Evolutionary conservation across 768 basidiomycete genomes (phyloP).

Genomic region (Boletus barrowsii): DNA sequence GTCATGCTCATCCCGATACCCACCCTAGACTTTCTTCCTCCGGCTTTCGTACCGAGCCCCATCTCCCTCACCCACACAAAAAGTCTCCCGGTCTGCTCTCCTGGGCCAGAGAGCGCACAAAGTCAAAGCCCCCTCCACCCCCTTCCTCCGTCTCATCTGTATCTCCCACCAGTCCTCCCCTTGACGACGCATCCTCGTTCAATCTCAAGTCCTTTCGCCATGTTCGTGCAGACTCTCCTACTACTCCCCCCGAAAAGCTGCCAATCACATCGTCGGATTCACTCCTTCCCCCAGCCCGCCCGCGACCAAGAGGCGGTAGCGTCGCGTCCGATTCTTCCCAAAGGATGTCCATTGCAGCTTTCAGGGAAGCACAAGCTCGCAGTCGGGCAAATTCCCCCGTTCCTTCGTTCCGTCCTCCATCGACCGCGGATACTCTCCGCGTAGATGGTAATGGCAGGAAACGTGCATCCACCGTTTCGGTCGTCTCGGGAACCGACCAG

Average conservation of each 20-base stretch:
- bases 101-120: constrained; percentile 38
- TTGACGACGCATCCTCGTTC: constrained; percentile 44
- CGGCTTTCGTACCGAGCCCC: constrained; percentile 9
- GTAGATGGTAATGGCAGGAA: constrained; percentile 22
- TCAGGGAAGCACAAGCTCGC: constrained; percentile 73
- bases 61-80: constrained; percentile 19
- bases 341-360: constrained; percentile 77
- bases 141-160: constrained; percentile 37
- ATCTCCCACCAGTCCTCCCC: constrained; percentile 19
- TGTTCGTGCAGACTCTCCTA: constrained; percentile 47
- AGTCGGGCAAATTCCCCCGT: constrained; percentile 58
- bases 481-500: constrained; percentile 14
- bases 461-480: constrained; percentile 32
- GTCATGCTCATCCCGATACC: constrained; percentile 18
- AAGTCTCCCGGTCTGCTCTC: constrained; percentile 37
- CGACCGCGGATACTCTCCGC: constrained; percentile 30
- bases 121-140: constrained; percentile 27
- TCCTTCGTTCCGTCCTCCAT: constrained; percentile 46
- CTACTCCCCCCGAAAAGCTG: constrained; percentile 15
- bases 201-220: constrained; percentile 76
- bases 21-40: constrained; percentile 13
- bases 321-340: constrained; percentile 63
- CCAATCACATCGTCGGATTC: constrained; percentile 24
- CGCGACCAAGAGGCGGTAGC: constrained; percentile 58
- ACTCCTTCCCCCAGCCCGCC: constrained; percentile 36